Percentiles rank a stretch among this genome's conserved stretches.
Conservation (phyloP, 192 early-diverging fungal genomes). For the Linnemannia exigua region DNA sequence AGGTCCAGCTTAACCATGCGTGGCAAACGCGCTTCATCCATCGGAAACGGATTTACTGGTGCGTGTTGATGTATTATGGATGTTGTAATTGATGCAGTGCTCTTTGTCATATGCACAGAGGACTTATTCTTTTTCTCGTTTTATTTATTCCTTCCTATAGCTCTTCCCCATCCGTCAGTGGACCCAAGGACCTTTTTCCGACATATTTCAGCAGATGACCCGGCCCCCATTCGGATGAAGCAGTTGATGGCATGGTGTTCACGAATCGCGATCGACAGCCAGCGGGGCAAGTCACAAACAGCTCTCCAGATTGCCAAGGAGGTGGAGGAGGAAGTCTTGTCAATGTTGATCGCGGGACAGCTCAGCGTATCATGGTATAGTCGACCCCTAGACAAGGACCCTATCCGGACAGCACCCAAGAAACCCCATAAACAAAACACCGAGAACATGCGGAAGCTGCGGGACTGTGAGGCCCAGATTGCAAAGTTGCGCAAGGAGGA, state of each 20-base stretch:
- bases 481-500: constrained; percentile 47
- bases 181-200: constrained; percentile 46
- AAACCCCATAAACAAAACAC: constrained; percentile 49
- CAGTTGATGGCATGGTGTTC: constrained; percentile 53
- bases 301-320: constrained; percentile 39
- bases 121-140: background rate
- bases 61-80: background rate
- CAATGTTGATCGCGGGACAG: constrained; percentile 21
- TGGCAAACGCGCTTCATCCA: constrained; percentile 49
- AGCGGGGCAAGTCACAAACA: constrained; percentile 12
- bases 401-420: constrained; percentile 28
- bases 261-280: constrained; percentile 31
- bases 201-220: constrained; percentile 48
- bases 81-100: background rate
- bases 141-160: constrained; percentile 2
- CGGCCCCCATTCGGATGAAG: constrained; percentile 49
- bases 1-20: constrained; percentile 45
- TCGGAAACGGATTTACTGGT: constrained; percentile 50
- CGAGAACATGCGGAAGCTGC: constrained; percentile 31
- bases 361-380: constrained; percentile 47
- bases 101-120: background rate
- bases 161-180: constrained; percentile 42
- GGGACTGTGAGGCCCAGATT: constrained; percentile 47
- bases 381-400: constrained; percentile 28
- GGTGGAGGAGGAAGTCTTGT: constrained; percentile 40